These are phyloP conservation scores for Endoconidiophora polonica DNA, from an alignment of 2,329 filamentous ascomycete species.

Conservation along the genomic window DNA sequence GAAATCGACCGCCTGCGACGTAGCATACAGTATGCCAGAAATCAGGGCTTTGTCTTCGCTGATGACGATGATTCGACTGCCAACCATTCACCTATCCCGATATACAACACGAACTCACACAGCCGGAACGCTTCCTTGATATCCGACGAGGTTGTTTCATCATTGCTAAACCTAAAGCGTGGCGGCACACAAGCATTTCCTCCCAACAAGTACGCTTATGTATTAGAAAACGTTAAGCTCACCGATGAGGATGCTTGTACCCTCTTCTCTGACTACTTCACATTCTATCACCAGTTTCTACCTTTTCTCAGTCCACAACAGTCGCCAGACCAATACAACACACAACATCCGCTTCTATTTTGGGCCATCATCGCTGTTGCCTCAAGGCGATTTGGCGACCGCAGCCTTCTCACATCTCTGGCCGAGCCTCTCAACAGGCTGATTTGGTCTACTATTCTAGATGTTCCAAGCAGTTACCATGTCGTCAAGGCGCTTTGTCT, in stretches of 20 bases:
- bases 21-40: slow-evolving; percentile 41
- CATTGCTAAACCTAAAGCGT: slow-evolving; percentile 47
- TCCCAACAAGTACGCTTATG: slow-evolving; percentile 32
- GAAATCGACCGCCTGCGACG: slow-evolving; percentile 56
- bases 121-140: slow-evolving; percentile 46
- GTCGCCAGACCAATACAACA: slow-evolving; percentile 56
- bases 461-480: slow-evolving; percentile 63
- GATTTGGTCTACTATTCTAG: slow-evolving; percentile 60
- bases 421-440: slow-evolving; percentile 52
- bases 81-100: slow-evolving; percentile 21
- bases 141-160: slow-evolving; percentile 53
- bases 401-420: slow-evolving; percentile 48
- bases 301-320: slow-evolving; percentile 54
- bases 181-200: slow-evolving; percentile 41
- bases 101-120: slow-evolving; percentile 27
- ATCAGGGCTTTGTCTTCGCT: slow-evolving; percentile 37
- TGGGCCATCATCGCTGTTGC: slow-evolving; percentile 70
- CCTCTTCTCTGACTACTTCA: slow-evolving; percentile 61
- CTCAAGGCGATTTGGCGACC: slow-evolving; percentile 52
- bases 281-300: slow-evolving; percentile 59
- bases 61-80: slow-evolving; percentile 38
- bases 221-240: slow-evolving; percentile 43
- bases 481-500: slow-evolving; percentile 69
- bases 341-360: slow-evolving; percentile 66
- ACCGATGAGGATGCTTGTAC: slow-evolving; percentile 45